A percentile compares a stretch with the other conserved stretches of the same genome.
These are phyloP conservation scores for Neofusicoccum parvum DNA, from an alignment of 2,329 filamentous ascomycete species.

Conservation along the genomic window DNA sequence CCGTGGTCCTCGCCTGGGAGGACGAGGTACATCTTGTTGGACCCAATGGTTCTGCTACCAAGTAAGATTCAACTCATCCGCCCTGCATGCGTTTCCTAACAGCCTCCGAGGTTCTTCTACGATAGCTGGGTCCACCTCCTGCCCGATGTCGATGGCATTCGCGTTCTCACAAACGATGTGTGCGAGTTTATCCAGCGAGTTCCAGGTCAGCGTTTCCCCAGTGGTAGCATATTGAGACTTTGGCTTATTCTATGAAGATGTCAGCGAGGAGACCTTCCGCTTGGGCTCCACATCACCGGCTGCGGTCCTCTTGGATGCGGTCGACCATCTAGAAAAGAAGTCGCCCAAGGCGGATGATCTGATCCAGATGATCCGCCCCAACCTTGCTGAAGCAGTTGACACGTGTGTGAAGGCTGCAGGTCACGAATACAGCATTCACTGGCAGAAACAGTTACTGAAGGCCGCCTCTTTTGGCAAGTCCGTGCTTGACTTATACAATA, in stretches of 20 bases:
- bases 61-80: slow-evolving; percentile 26
- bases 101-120: slow-evolving; percentile 67
- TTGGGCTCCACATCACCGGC: slow-evolving; percentile 85
- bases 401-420: slow-evolving; percentile 91
- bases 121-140: slow-evolving; percentile 88
- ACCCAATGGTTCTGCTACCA: slow-evolving; percentile 73
- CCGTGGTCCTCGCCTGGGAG: slow-evolving; percentile 92
- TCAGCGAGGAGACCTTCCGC: slow-evolving; percentile 86
- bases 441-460: slow-evolving; percentile 95
- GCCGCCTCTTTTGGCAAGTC: slow-evolving; percentile 98
- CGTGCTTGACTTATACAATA: slow-evolving; percentile 94
- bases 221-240: background rate
- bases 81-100: too few relatives aligned
- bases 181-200: slow-evolving; percentile 98
- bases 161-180: slow-evolving; percentile 87
- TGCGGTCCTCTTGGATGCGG: slow-evolving; percentile 89
- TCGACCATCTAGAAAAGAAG: slow-evolving; percentile 86
- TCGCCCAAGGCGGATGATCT: slow-evolving; percentile 98
- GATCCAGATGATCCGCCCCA: slow-evolving; percentile 87
- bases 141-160: slow-evolving; percentile 85
- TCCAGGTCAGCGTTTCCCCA: slow-evolving; percentile 50
- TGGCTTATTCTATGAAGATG: slow-evolving; percentile 51
- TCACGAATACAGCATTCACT: slow-evolving; percentile 84
- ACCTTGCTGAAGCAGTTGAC: slow-evolving; percentile 89
- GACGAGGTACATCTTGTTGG: slow-evolving; percentile 95